Percentiles rank a stretch among this genome's conserved stretches.
phyloP scores from a whole-genome alignment of 257 asterid genomes.

The Rubia yunnanensis region DNA sequence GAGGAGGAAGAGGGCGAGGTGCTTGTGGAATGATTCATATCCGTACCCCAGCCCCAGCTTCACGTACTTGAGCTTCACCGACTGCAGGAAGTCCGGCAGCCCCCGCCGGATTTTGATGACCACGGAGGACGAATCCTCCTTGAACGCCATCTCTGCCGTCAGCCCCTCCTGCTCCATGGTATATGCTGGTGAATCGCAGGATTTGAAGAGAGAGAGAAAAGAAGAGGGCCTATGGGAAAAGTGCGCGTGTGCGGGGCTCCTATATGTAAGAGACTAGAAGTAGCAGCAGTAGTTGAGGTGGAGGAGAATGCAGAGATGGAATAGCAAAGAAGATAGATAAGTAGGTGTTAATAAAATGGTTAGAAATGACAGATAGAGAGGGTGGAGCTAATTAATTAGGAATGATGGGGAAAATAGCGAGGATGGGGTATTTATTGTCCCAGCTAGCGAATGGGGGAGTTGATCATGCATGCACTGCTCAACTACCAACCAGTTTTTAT shows the following conservation, averaged over 20 bases:
- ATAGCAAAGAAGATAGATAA: no score
- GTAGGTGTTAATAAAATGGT: neutral
- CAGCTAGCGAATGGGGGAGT: neutral
- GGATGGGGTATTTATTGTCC: neutral
- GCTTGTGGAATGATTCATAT: conserved; percentile 33
- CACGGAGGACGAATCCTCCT: conserved; percentile 34
- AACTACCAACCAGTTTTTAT: conserved; percentile 18
- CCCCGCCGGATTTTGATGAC: conserved; percentile 33
- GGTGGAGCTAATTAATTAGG: neutral
- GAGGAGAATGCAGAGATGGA: neutral
- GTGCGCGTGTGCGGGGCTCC: neutral
- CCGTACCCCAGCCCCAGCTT: conserved; percentile 71
- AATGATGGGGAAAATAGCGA: neutral
- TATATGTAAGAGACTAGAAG: neutral
- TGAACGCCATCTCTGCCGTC: conserved; percentile 44
- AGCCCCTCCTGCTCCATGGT: conserved; percentile 39
- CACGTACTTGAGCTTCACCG: conserved; percentile 50
- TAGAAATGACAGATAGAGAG: neutral
- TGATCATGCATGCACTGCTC: conserved; percentile 10
- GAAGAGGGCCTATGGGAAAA: neutral
- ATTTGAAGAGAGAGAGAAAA: no score
- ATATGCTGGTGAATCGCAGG: conserved; percentile 17
- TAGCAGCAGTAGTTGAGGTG: no score
- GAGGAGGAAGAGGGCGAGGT: conserved; percentile 31
- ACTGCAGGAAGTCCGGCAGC: conserved; percentile 36